Conservation (phyloP, 2,329 filamentous ascomycete genomes). For the Atkinsonella hypoxylon region DNA sequence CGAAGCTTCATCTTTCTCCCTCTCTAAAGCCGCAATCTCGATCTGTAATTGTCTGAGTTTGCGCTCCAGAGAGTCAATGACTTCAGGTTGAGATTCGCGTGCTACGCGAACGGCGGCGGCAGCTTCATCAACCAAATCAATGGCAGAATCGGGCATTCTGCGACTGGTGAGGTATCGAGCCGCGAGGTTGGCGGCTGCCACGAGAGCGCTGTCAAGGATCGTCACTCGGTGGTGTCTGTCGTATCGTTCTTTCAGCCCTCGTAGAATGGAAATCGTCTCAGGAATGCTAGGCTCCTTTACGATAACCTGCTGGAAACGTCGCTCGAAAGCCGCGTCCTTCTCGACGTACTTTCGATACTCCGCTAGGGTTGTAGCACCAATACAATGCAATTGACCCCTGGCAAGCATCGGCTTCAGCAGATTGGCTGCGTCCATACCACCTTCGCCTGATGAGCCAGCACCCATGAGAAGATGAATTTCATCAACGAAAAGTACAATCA, state of each 20-base stretch:
- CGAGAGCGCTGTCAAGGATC: constrained; percentile 87
- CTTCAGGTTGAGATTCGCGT: constrained; percentile 90
- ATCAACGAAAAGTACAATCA: constrained; percentile 96
- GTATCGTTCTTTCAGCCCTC: constrained; percentile 94
- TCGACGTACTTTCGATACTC: constrained; percentile 99
- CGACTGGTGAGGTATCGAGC: constrained; percentile 86
- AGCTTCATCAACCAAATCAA: constrained; percentile 92
- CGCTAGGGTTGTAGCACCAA: constrained; percentile 86
- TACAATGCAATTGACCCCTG: constrained; percentile 91
- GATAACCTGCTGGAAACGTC: constrained; percentile 94
- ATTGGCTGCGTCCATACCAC: constrained; percentile 98
- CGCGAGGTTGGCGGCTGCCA: constrained; percentile 81
- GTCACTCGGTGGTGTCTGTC: constrained; percentile 97
- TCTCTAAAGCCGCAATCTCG: constrained; percentile 87
- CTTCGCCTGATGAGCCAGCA: constrained; percentile 84
- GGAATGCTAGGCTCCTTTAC: constrained; percentile 85
- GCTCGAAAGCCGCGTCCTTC: constrained; percentile 95
- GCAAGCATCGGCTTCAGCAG: constrained; percentile 97
- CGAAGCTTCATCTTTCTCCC: constrained; percentile 91
- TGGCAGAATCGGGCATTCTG: constrained; percentile 88
- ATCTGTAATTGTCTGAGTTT: constrained; percentile 86
- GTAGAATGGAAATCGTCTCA: constrained; percentile 95
- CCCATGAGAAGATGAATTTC: constrained; percentile 99
- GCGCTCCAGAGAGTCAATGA: constrained; percentile 87
- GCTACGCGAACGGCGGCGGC: constrained; percentile 93